Conservation (phyloP, 768 basidiomycete genomes). For the Baorangia bicolor region DNA sequence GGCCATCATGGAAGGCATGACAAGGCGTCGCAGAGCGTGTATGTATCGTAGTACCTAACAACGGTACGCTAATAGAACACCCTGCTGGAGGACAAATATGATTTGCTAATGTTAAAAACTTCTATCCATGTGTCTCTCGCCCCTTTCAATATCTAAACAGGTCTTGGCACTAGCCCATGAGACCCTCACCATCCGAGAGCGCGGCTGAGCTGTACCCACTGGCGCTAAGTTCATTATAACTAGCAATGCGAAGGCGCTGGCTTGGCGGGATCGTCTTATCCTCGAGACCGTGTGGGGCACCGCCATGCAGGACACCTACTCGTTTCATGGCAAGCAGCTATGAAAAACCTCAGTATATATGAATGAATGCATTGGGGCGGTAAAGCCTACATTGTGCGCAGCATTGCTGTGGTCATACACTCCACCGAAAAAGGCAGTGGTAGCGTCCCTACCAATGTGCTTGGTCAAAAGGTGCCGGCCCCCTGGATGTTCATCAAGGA, state of each 20-base stretch:
- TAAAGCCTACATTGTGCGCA: conserved; percentile 68
- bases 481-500: conserved; percentile 88
- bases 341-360: conserved; percentile 1
- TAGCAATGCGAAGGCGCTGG: conserved; percentile 68
- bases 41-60: conserved; percentile 13
- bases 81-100: background rate
- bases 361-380: background rate
- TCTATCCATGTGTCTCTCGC: background rate
- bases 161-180: conserved; percentile 34
- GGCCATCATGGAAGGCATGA: conserved; percentile 6
- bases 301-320: conserved; percentile 53
- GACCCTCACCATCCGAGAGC: conserved; percentile 57
- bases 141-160: background rate
- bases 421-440: conserved; percentile 90
- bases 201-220: conserved; percentile 57
- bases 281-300: conserved; percentile 52
- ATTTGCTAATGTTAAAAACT: conserved; percentile 6
- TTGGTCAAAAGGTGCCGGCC: conserved; percentile 79
- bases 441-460: conserved; percentile 86
- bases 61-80: background rate
- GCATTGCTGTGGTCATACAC: conserved; percentile 87
- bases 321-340: conserved; percentile 49
- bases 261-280: conserved; percentile 70
- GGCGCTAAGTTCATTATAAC: conserved; percentile 52
- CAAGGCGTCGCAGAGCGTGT: conserved; percentile 9